A percentile compares a stretch with the other conserved stretches of the same genome.
Evolutionary conservation across 257 asterid genomes (phyloP).

Genomic region (Paulownia fortunei): DNA sequence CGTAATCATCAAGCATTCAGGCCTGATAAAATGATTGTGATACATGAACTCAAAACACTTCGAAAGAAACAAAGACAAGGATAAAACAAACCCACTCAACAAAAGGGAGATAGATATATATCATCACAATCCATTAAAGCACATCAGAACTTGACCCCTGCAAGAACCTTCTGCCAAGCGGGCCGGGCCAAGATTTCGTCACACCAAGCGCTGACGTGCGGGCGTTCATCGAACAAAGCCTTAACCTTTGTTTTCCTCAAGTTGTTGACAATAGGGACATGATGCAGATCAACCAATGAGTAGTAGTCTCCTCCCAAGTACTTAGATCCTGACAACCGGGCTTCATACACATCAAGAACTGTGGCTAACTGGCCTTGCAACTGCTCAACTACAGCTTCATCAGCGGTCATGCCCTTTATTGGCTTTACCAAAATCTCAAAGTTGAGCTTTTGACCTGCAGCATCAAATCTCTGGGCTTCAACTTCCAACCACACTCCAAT

Average conservation of each 20-base stretch:
- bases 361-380: slow-evolving; percentile 31
- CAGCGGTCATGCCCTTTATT: slow-evolving; percentile 30
- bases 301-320: slow-evolving; percentile 54
- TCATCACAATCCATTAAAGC: background rate
- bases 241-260: slow-evolving; percentile 47
- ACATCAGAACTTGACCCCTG: slow-evolving; percentile 5
- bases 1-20: background rate
- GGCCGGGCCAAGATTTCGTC: slow-evolving; percentile 52
- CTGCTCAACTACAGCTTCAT: slow-evolving; percentile 34
- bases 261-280: slow-evolving; percentile 47
- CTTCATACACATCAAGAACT: slow-evolving; percentile 64
- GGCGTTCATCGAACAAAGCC: slow-evolving; percentile 51
- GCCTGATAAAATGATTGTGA: background rate
- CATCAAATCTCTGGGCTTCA: slow-evolving; percentile 41
- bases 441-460: slow-evolving; percentile 28
- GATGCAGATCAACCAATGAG: slow-evolving; percentile 58
- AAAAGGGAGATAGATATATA: background rate
- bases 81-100: background rate
- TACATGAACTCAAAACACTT: background rate
- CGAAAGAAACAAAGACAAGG: background rate
- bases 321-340: slow-evolving; percentile 44
- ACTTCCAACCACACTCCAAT: slow-evolving; percentile 46
- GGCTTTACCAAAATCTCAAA: slow-evolving; percentile 46
- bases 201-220: slow-evolving; percentile 52
- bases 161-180: slow-evolving; percentile 54